Conservation (phyloP, 1,139 yeast genomes). For the Debaryomyces nepalensis region DNA sequence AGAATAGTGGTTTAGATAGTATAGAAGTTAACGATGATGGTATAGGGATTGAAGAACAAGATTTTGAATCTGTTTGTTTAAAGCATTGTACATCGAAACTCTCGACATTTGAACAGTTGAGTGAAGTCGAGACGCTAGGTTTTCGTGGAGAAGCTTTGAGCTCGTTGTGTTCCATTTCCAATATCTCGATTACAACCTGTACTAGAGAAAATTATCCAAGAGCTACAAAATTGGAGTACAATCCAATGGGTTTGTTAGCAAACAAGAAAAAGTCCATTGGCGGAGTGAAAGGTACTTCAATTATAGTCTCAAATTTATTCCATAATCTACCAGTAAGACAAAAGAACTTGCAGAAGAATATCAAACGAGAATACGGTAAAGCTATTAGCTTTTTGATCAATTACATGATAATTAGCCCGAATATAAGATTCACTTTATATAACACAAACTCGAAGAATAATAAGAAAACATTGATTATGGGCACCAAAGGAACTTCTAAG, state of each 20-base stretch:
- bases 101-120: conserved; percentile 57
- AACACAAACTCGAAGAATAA: conserved; percentile 51
- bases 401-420: conserved; percentile 65
- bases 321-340: conserved; percentile 72
- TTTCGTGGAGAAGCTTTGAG: conserved; percentile 88
- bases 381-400: conserved; percentile 65
- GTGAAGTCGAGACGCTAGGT: conserved; percentile 62
- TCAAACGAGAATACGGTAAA: conserved; percentile 72
- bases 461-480: conserved; percentile 54
- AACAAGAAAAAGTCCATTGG: conserved; percentile 43
- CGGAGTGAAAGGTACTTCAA: conserved; percentile 64
- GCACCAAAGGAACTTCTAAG: conserved; percentile 50
- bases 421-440: conserved; percentile 61
- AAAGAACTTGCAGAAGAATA: conserved; percentile 70
- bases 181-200: conserved; percentile 60
- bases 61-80: conserved; percentile 64
- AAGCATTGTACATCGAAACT: conserved; percentile 87
- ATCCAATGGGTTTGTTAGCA: conserved; percentile 54
- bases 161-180: conserved; percentile 69
- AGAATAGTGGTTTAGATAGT: conserved; percentile 75
- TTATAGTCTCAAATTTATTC: conserved; percentile 58
- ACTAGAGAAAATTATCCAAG: conserved; percentile 54
- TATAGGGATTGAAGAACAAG: conserved; percentile 63
- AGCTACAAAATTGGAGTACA: conserved; percentile 59
- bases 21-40: conserved; percentile 80